A percentile compares a stretch with the other conserved stretches of the same genome.
These are phyloP conservation scores for Bipolaris bicolor DNA, from an alignment of 2,329 filamentous ascomycete species.

Conservation along the genomic window DNA sequence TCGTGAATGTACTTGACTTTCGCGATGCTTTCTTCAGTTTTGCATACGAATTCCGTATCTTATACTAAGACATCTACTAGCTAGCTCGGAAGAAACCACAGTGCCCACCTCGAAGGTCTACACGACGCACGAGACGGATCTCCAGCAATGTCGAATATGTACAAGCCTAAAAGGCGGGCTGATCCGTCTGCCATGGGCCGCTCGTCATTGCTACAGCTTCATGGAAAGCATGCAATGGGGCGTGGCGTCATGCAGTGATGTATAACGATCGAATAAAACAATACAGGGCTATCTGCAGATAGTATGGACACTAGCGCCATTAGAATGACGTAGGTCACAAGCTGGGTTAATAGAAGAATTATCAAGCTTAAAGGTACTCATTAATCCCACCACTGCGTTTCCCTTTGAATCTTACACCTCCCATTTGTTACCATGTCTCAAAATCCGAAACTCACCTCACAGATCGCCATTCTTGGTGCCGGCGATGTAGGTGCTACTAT, in stretches of 20 bases:
- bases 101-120: background rate
- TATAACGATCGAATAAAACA: background rate
- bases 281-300: slow-evolving; percentile 3
- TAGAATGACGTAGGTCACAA: slow-evolving; percentile 21
- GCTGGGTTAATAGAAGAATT: slow-evolving; percentile 1
- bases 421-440: slow-evolving; percentile 11
- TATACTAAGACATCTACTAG: slow-evolving; percentile 11
- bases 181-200: too few relatives aligned
- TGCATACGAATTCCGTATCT: background rate
- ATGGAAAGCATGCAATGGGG: background rate
- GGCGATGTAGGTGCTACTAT: slow-evolving; percentile 33
- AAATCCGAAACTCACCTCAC: slow-evolving; percentile 25
- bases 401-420: background rate
- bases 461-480: slow-evolving; percentile 31
- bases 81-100: background rate
- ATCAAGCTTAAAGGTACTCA: background rate
- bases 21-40: slow-evolving; percentile 7
- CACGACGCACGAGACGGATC: background rate
- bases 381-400: background rate
- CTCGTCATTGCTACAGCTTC: background rate
- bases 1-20: slow-evolving; percentile 25
- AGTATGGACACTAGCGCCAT: slow-evolving; percentile 19
- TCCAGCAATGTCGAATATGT: background rate
- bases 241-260: background rate
- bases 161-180: background rate